These are phyloP conservation scores for Medicago arabica DNA, from an alignment of 306 rosid genomes.

Conservation along the genomic window DNA sequence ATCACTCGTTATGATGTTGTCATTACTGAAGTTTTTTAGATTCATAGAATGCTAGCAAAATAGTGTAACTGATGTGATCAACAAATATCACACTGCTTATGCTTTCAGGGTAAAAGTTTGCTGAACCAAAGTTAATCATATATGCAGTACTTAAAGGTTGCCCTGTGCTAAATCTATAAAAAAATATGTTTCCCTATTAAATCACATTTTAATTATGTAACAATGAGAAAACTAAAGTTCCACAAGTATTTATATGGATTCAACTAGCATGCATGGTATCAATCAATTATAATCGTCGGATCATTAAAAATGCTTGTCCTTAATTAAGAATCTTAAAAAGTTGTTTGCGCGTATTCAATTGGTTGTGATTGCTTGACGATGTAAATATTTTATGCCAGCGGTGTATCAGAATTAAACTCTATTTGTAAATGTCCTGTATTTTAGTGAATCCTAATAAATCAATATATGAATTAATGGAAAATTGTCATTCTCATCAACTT, in stretches of 20 bases:
- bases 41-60: constrained; percentile 14
- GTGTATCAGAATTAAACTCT: neutral
- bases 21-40: neutral
- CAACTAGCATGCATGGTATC: neutral
- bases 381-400: too few species aligned
- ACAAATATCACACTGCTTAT: neutral
- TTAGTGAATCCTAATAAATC: constrained; percentile 30
- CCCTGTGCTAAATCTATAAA: neutral
- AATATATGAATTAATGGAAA: constrained; percentile 21
- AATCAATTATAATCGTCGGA: too few species aligned
- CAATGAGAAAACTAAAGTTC: constrained; percentile 24
- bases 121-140: neutral
- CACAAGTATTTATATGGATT: neutral
- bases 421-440: neutral
- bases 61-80: constrained; percentile 1
- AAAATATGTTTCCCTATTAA: too few species aligned
- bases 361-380: too few species aligned
- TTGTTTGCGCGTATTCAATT: too few species aligned
- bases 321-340: too few species aligned
- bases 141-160: neutral
- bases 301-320: too few species aligned
- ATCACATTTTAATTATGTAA: neutral
- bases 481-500: constrained; percentile 26
- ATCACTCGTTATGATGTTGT: neutral
- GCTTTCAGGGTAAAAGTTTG: constrained; percentile 23